Evolutionary conservation across 2,329 filamentous ascomycete genomes (phyloP), one percentile per base, ranked within the genome.

Genomic region (Microdochium nivale): DNA sequence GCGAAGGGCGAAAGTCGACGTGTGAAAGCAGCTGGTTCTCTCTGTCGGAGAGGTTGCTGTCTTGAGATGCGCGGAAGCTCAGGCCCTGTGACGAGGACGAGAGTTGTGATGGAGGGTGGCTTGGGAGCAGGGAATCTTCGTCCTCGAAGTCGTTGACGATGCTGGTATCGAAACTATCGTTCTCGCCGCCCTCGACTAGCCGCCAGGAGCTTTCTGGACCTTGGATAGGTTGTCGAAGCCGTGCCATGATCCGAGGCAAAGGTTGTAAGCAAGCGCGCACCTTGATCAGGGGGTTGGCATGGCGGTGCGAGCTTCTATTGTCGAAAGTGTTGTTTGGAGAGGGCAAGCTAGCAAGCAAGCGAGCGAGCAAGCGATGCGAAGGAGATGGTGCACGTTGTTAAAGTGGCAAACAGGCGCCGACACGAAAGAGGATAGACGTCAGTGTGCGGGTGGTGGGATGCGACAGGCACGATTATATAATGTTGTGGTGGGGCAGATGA

Each of bases 151-250:
- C 70, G 8, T 74, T 72, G 16, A 80, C 65, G 51, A 80, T 69
- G 10, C 74, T 74, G 5, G 78, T 80, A 57, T 80, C 79, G 61
- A 82, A 82, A 59, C 77, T 81, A 60, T 82, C 79, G 62, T 81
- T 75, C 52, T 81, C 79, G 60, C 73, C 68, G 51, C 76, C 78
- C 53, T 83, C 79, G 13, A 83, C 78, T 67, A 83, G 72, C 58
- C 79, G 79, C 79, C 79, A 83, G 21, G 79, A 82, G 56, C 75
- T 73, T 55, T 79, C 76, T 16, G 40, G 40, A 10, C 14, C 40
- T 19, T 44, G 40, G 9, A 44, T 44, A 10, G 40, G 40, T 19
- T 44, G 40, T 7, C 40, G 16, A 5, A 13, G 40, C n/a, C 16
- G 40, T 8, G 40, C 40, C 40, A 44, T 44, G 9, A 19, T 44